Evolutionary conservation across 2,329 filamentous ascomycete genomes (phyloP).

Genomic region (Sarocladiaceae sp.): DNA sequence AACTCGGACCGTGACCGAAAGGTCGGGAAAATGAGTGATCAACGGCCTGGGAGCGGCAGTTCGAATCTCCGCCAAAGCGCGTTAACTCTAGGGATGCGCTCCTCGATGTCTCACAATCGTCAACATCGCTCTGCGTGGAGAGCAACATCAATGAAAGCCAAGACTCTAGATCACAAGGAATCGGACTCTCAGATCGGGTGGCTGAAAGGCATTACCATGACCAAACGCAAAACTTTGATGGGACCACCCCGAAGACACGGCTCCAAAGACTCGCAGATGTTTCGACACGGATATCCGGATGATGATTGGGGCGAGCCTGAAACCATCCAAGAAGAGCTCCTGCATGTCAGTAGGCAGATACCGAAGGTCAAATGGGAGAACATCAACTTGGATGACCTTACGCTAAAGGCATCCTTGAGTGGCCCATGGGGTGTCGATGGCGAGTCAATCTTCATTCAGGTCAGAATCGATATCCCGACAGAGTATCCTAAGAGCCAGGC

Average conservation of each 20-base stretch:
- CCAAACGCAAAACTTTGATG: constrained; percentile 42
- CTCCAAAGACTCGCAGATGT: constrained; percentile 46
- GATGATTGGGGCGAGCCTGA: constrained; percentile 53
- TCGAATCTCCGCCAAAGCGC: constrained; percentile 32
- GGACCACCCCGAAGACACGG: constrained; percentile 34
- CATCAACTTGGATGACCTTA: constrained; percentile 56
- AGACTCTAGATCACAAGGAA: constrained; percentile 37
- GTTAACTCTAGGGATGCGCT: constrained; percentile 37
- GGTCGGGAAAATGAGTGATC: constrained; percentile 55
- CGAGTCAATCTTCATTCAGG: constrained; percentile 54
- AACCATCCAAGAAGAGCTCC: constrained; percentile 57
- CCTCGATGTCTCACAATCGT: constrained; percentile 20
- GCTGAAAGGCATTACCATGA: constrained; percentile 65
- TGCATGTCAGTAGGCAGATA: constrained; percentile 55
- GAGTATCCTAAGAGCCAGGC: constrained; percentile 52
- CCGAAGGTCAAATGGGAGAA: constrained; percentile 60
- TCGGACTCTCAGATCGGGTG: constrained; percentile 56
- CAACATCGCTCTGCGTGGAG: constrained; percentile 39
- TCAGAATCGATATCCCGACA: constrained; percentile 53
- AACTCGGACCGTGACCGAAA: constrained; percentile 50
- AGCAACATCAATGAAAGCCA: constrained; percentile 54
- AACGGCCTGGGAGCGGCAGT: constrained; percentile 39
- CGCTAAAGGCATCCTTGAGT: constrained; percentile 53
- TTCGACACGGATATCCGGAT: constrained; percentile 45
- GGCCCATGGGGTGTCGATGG: constrained; percentile 56